Evolutionary conservation across 2,329 filamentous ascomycete species (phyloP).

Genomic region (Gyromitra esculenta): DNA sequence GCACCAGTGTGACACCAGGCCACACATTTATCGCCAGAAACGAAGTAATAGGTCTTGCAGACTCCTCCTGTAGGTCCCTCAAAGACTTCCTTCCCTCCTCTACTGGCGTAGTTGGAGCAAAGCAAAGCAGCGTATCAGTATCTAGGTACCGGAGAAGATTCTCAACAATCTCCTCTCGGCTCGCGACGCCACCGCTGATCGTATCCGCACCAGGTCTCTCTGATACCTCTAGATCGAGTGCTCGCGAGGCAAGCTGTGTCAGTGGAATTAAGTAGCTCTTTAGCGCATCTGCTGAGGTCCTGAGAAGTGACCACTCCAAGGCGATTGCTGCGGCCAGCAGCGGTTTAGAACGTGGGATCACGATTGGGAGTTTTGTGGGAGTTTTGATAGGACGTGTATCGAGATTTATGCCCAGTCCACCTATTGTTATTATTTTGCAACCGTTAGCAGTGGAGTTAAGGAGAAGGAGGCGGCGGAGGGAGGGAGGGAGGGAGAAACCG

Average conservation of each 20-base stretch:
- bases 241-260: constrained; percentile 84
- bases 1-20: constrained; percentile 78
- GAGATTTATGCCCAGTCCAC: constrained; percentile 70
- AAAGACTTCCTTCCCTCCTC: constrained; percentile 70
- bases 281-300: constrained; percentile 79
- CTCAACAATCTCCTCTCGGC: constrained; percentile 72
- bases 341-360: constrained; percentile 77
- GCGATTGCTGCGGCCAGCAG: constrained; percentile 86
- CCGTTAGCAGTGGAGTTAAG: not conserved
- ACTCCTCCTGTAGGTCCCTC: constrained; percentile 75
- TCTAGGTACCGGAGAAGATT: constrained; percentile 85
- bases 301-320: constrained; percentile 88
- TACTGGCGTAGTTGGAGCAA: constrained; percentile 69
- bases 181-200: constrained; percentile 57
- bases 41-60: constrained; percentile 75
- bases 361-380: constrained; percentile 73
- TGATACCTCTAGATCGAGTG: constrained; percentile 77
- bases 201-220: constrained; percentile 2
- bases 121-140: constrained; percentile 92
- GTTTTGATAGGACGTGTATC: constrained; percentile 75
- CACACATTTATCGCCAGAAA: constrained; percentile 79
- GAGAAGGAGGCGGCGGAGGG: not conserved
- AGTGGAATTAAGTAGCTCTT: constrained; percentile 89
- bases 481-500: constrained; percentile 63
- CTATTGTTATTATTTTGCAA: constrained; percentile 44